phyloP scores from a whole-genome alignment of 495 filamentous ascomycete species.

The Parathielavia hyrcaniae region DNA sequence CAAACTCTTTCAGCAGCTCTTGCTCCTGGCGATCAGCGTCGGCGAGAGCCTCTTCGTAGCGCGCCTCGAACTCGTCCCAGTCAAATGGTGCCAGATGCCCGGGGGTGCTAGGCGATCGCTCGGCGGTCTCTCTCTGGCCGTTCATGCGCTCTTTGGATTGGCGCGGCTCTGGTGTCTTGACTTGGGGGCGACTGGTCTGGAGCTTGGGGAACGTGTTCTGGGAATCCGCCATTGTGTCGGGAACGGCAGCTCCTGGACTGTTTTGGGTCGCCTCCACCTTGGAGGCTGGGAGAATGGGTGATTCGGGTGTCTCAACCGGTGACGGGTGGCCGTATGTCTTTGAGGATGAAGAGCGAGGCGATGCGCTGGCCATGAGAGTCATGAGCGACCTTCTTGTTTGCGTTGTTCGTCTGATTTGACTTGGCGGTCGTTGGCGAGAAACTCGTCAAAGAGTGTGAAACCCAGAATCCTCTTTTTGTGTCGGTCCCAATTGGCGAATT shows the following conservation, averaged over 20 bases:
- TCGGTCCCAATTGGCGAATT: slow-evolving; percentile 7
- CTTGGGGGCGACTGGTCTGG: slow-evolving; percentile 20
- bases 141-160: slow-evolving; percentile 26
- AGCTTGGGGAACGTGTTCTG: slow-evolving; percentile 15
- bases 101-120: slow-evolving; percentile 39
- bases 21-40: slow-evolving; percentile 55
- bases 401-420: background rate
- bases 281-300: slow-evolving; percentile 21
- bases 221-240: slow-evolving; percentile 24
- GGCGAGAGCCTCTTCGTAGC: slow-evolving; percentile 55
- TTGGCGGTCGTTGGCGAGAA: background rate
- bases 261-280: slow-evolving; percentile 12
- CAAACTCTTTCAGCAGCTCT: slow-evolving; percentile 55
- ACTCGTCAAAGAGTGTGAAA: background rate
- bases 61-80: slow-evolving; percentile 62
- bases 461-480: background rate
- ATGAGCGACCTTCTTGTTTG: background rate
- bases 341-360: slow-evolving; percentile 16
- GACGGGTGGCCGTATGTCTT: slow-evolving; percentile 13
- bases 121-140: slow-evolving; percentile 20
- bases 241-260: slow-evolving; percentile 3
- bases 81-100: slow-evolving; percentile 48
- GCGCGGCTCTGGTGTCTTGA: slow-evolving; percentile 35
- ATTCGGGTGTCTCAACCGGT: slow-evolving; percentile 19
- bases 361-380: slow-evolving; percentile 22